Evolutionary conservation across 169 alveolate genomes (phyloP), one percentile per base, ranked within the genome.

Genomic region (Babesia sp.): DNA sequence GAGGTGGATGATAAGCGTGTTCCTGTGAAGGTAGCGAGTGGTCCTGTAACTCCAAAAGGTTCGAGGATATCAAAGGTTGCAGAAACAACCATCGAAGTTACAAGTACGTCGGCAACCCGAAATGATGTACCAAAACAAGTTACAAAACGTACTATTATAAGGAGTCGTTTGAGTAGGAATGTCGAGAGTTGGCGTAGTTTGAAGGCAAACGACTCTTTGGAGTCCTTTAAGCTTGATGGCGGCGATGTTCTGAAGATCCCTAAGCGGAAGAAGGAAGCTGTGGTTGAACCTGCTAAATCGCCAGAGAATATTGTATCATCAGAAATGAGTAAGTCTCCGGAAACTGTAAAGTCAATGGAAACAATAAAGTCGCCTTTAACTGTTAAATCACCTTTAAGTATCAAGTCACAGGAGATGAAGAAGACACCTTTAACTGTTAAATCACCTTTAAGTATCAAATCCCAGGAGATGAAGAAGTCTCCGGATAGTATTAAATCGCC

Each of bases 241-340:
- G 74, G 29, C 3, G 45, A 31, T 29, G 9, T 61, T 22, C 14
- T 64, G 18, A 64, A 64, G 61, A 64, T 64, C 8, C 74, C 74
- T 22, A 64, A 64, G 39, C 63, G 60, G 36, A 64, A 60, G 57
- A 9, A 28, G 8, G 56, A 60, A 8, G 5, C 56, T 0, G 3
- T 16, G 28, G 41, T 16, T 20, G 56, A 7, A 11, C 24, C 24
- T 28, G 24, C 45, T 4, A 28, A 48, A 48, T 14, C 56, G 18
- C 20, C 56, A 39, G 46, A n/a, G n/a, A n/a, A n/a, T n/a, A n/a
- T n/a, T n/a, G n/a, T n/a, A n/a, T n/a, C n/a, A n/a, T n/a, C n/a
- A n/a, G n/a, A n/a, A n/a, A n/a, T n/a, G n/a, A n/a, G n/a, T n/a
- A n/a, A n/a, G n/a, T n/a, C n/a, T n/a, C n/a, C n/a, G n/a, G n/a